phyloP scores from a whole-genome alignment of 768 basidiomycete genomes.

The Botryobasidium botryosum region DNA sequence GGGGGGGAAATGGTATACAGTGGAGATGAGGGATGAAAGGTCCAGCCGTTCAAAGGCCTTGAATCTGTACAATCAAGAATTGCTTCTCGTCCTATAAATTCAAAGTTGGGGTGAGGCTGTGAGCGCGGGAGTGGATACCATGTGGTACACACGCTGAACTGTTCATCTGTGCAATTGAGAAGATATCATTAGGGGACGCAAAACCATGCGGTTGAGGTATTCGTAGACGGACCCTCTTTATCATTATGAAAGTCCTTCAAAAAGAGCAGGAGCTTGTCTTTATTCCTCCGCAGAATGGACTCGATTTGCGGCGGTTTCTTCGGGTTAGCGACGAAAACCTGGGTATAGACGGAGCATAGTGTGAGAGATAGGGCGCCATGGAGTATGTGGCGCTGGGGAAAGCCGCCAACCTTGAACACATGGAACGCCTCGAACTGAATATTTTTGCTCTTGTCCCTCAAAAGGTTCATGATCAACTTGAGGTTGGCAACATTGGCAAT shows the following conservation, averaged over 20 bases:
- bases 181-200: background rate
- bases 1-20: background rate
- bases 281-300: slow-evolving; percentile 75
- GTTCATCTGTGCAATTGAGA: slow-evolving; percentile 49
- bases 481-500: slow-evolving; percentile 90
- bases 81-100: slow-evolving; percentile 70
- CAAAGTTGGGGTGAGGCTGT: slow-evolving; percentile 1
- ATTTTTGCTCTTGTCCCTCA: slow-evolving; percentile 97
- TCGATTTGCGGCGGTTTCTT: slow-evolving; percentile 97
- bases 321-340: slow-evolving; percentile 98
- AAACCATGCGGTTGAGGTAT: slow-evolving; percentile 3
- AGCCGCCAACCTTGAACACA: slow-evolving; percentile 80
- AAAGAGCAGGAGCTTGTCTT: slow-evolving; percentile 81
- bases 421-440: slow-evolving; percentile 99
- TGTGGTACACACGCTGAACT: slow-evolving; percentile 53
- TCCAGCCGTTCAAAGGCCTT: slow-evolving; percentile 34
- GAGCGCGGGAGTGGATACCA: background rate
- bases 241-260: slow-evolving; percentile 93
- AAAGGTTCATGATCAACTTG: slow-evolving; percentile 99
- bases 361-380: background rate
- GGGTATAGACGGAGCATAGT: background rate
- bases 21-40: background rate
- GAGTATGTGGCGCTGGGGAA: background rate
- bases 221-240: slow-evolving; percentile 56
- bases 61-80: slow-evolving; percentile 86